These are phyloP conservation scores for Aspergillus bertholletiae DNA, from an alignment of 495 filamentous ascomycete species.

Conservation along the genomic window DNA sequence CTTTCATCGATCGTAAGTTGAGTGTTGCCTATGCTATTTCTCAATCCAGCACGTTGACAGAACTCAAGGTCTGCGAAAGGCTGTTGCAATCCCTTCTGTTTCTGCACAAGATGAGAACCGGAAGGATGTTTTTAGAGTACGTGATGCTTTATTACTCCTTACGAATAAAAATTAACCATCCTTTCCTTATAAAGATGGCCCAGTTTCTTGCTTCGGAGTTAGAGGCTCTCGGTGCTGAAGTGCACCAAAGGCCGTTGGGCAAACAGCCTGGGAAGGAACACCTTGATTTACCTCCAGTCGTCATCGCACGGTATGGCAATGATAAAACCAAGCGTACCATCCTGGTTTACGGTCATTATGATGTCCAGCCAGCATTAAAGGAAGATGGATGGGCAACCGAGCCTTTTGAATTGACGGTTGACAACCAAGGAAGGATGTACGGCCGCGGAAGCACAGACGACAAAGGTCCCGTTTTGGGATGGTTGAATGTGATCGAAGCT, in stretches of 20 bases:
- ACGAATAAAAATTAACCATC: not conserved
- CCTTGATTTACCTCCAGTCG: constrained; percentile 87
- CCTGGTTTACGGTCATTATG: constrained; percentile 97
- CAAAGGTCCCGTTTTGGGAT: constrained; percentile 96
- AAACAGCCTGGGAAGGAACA: constrained; percentile 87
- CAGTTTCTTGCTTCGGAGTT: constrained; percentile 84
- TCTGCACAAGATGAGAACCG: constrained; percentile 87
- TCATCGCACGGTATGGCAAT: constrained; percentile 86
- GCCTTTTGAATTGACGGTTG: constrained; percentile 86
- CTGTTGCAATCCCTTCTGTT: constrained; percentile 93
- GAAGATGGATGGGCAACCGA: constrained; percentile 96
- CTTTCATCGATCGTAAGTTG: constrained; percentile 79
- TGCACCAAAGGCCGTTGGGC: constrained; percentile 78
- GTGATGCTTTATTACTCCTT: constrained; percentile 9
- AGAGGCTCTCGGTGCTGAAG: constrained; percentile 74
- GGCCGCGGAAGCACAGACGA: constrained; percentile 96
- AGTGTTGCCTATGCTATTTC: not conserved
- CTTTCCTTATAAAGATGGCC: constrained; percentile 65
- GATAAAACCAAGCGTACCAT: constrained; percentile 91
- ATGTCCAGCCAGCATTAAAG: constrained; percentile 92
- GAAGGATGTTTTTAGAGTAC: constrained; percentile 75
- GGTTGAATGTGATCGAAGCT: constrained; percentile 96
- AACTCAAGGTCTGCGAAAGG: constrained; percentile 66
- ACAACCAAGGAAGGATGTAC: constrained; percentile 88
- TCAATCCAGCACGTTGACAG: not conserved